Base-by-base conservation (phyloP, 1,284 basidiomycete genomes). In the Irpex lacteus region DNA sequence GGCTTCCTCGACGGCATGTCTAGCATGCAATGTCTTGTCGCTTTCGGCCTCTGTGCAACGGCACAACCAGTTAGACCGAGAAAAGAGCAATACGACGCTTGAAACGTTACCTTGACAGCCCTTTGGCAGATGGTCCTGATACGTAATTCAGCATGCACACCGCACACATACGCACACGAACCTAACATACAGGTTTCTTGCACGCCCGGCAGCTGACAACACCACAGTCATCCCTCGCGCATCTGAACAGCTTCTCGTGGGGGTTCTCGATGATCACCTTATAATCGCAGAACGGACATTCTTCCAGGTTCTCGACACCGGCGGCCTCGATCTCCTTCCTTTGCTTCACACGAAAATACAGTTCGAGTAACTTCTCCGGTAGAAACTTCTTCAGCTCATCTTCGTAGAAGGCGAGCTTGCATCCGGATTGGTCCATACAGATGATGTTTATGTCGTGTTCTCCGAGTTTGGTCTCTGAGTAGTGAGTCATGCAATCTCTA, bases 251-350 rank as follows among this genome's bases (percentile, higher is more conserved):
- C 74, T 87, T 91, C 76, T 95, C 94, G 59, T 86, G 77, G 52
- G 82, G 80, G 68, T 90, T 91, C 49, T 95, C 93, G 63, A 95
- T 91, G 34, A 94, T 86, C 63, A 86, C 87, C 63, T 88, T 91
- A 77, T 85, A 95, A 15, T 94, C 91, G 76, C 94, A 96, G 68
- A 89, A 91, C 2, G 94, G 94, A 72, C 94, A 96, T 70, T 90
- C 91, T 75, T 95, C 94, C 7, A 96, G 79, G 6, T 84, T 84
- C 59, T 90, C 90, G 32, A 93, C 66, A 0, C 82, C 85, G 3
- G 93, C 94, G 1, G 82, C 82, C 64, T 90, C 87, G 37, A 96
- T 85, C 69, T 94, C 92, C 71, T 90, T 89, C 49, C 84, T 83
- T 71, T 92, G 91, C 67, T 84, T 84, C 34, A 95, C 84, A 18